phyloP scores from a whole-genome alignment of 192 early-diverging fungal genomes.

The Backusella macrospora region DNA sequence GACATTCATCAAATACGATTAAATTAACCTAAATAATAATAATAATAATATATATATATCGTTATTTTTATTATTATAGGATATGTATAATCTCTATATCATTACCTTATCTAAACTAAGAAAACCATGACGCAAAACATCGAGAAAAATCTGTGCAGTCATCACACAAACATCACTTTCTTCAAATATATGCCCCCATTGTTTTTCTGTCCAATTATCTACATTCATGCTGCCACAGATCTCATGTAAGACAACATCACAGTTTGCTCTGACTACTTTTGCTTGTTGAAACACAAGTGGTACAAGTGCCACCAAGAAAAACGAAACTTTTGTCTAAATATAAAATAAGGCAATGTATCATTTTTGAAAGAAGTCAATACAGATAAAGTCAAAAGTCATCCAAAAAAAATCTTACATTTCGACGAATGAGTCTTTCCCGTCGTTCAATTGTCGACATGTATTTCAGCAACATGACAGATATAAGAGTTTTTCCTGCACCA shows the following conservation, averaged over 20 bases:
- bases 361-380: not conserved
- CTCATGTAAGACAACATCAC: slow-evolving; percentile 59
- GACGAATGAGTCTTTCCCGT: slow-evolving; percentile 28
- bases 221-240: slow-evolving; percentile 69
- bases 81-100: not conserved
- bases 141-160: slow-evolving; percentile 83
- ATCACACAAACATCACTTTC: slow-evolving; percentile 75
- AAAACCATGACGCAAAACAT: slow-evolving; percentile 70
- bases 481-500: slow-evolving; percentile 93
- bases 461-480: slow-evolving; percentile 84
- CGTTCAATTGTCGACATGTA: slow-evolving; percentile 57
- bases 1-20: slow-evolving; percentile 92
- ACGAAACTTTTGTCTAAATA: slow-evolving; percentile 49
- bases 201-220: slow-evolving; percentile 56
- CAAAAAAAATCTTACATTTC: slow-evolving; percentile 38
- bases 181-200: slow-evolving; percentile 63
- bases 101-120: slow-evolving; percentile 61
- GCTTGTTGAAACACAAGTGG: slow-evolving; percentile 87
- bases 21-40: slow-evolving; percentile 69
- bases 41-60: not conserved
- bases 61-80: not conserved
- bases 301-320: slow-evolving; percentile 87
- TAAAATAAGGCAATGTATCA: not conserved
- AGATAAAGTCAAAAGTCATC: not conserved
- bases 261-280: slow-evolving; percentile 68